phyloP scores from a whole-genome alignment of 148 eudicot genomes.

The Vaccinium vitisidaea region DNA sequence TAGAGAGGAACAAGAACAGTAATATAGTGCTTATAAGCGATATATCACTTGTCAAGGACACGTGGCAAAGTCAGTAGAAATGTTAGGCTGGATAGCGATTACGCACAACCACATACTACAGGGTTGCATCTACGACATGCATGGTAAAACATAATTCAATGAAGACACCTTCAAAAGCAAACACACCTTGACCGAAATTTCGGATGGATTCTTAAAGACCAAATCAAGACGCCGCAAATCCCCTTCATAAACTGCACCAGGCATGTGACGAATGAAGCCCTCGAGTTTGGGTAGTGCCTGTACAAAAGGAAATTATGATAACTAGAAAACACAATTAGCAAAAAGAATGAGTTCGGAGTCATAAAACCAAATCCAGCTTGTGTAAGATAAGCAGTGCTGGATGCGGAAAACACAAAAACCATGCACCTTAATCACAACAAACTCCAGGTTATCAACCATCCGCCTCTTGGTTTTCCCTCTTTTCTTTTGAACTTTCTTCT shows the following conservation, averaged over 20 bases:
- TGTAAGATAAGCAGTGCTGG: neutral
- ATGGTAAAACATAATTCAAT: neutral
- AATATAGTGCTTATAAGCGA: neutral
- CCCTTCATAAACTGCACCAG: conserved; percentile 72
- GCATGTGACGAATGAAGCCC: conserved; percentile 63
- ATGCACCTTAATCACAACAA: conserved; percentile 80
- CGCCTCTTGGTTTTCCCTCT: conserved; percentile 52
- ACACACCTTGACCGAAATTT: conserved; percentile 70
- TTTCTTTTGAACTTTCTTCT: conserved; percentile 51
- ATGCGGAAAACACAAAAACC: conserved; percentile 9
- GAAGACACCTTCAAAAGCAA: conserved; percentile 4
- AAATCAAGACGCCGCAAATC: conserved; percentile 68
- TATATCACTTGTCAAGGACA: neutral
- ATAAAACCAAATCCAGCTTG: neutral
- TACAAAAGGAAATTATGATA: conserved; percentile 21
- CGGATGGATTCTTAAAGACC: conserved; percentile 74
- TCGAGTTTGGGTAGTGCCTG: conserved; percentile 88
- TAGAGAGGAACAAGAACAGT: neutral
- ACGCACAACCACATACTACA: neutral
- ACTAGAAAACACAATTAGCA: neutral
- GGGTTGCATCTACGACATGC: neutral
- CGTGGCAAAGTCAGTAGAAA: neutral
- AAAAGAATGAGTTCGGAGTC: neutral
- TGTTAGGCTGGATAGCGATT: neutral
- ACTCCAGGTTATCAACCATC: conserved; percentile 49